A percentile compares a stretch with the other conserved stretches of the same genome.
Evolutionary conservation across 176 grass and related monocot genomes (phyloP).

Genomic region (Aegilops bicornis): DNA sequence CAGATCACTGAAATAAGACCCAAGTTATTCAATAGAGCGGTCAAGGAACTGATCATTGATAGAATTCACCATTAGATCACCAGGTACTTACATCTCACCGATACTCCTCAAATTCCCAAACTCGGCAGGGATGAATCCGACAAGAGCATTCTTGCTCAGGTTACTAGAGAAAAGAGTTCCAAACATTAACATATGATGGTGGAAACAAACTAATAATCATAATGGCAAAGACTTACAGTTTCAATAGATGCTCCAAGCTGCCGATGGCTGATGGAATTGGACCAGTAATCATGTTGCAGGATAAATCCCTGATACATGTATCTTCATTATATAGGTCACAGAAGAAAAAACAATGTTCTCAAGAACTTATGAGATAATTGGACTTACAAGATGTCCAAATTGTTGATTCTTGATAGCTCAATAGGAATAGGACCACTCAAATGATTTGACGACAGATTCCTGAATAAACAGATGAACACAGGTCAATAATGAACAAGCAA

Average conservation of each 20-base stretch:
- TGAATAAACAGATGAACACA: constrained; percentile 21
- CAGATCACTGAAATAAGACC: constrained; percentile 57
- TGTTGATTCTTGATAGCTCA: constrained; percentile 83
- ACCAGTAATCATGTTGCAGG: constrained; percentile 77
- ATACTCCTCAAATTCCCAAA: constrained; percentile 97
- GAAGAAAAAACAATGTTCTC: constrained; percentile 3
- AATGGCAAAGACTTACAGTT: constrained; percentile 56
- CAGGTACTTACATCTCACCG: constrained; percentile 77
- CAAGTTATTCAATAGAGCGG: constrained; percentile 2
- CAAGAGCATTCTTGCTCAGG: constrained; percentile 83
- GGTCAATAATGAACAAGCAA: background rate
- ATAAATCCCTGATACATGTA: constrained; percentile 65
- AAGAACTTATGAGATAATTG: background rate
- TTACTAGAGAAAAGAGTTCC: constrained; percentile 57
- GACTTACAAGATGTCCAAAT: constrained; percentile 95
- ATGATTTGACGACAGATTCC: constrained; percentile 89
- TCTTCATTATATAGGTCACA: constrained; percentile 26
- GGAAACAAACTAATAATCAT: background rate
- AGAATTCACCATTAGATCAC: background rate
- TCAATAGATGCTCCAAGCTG: constrained; percentile 86
- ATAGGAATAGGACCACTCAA: constrained; percentile 82
- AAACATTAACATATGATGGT: constrained; percentile 23
- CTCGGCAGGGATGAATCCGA: constrained; percentile 77
- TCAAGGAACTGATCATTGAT: background rate
- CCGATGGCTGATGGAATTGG: constrained; percentile 81